Base-by-base conservation (phyloP, 1,139 yeast genomes). In the Sugiyamaella paludigena region DNA sequence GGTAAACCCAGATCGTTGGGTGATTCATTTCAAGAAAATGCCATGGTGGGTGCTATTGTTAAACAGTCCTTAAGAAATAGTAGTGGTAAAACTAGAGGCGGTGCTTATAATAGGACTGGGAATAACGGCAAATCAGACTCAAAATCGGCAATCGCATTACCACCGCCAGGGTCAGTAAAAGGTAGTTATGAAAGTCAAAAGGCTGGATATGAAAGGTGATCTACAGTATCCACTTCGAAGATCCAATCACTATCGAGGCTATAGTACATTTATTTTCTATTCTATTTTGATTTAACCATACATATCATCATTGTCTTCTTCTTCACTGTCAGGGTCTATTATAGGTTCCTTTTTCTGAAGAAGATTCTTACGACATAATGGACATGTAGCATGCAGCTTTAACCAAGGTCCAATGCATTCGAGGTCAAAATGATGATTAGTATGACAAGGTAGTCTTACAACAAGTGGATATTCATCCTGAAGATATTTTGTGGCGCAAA, bases 401-500 rank as follows among this genome's bases (percentile, higher is more conserved):
- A 91, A 71, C 98, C 98, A 91, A 0, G 96, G 94, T 0, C 85
- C 85, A 36, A 91, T 81, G 65, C 98, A 91, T 58, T 91, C 97
- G 58, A 89, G 72, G 63, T 91, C 98, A 67, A 87, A 91, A 35
- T 76, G 75, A 66, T 91, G 98, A 41, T 74, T 78, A 4, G 71
- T 64, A 41, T 77, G 76, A 63, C 97, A 92, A 0, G 96, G 96
- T 32, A 91, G 73, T 58, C 77, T 72, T 13, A 88, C 96, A 10
- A 91, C 81, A 49, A 91, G 71, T 1, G 97, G 96, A 59, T 84
- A 83, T 45, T 80, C 73, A 63, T 88, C 95, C 37, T 83, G 87
- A 6, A 77, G 70, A 60, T 81, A 91, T 49, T 75, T 77, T 53
- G 79, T 80, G 34, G 95, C 85, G 61, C 98, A 91, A 40, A 91